phyloP scores from a whole-genome alignment of 2,329 filamentous ascomycete species.

The Sporothrix inflata region DNA sequence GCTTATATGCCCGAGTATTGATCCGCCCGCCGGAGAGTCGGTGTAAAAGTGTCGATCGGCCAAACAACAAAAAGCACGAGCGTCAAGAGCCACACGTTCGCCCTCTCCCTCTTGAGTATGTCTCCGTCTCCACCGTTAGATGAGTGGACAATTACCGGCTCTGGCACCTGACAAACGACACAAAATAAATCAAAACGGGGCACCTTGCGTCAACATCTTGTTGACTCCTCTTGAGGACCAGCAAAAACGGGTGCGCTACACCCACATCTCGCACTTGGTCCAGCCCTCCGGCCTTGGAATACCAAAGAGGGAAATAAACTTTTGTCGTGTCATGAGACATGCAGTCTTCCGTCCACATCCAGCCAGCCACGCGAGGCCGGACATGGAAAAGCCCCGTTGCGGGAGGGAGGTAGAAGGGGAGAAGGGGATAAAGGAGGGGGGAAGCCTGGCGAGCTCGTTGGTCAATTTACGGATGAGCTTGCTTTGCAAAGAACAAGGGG shows the following conservation, averaged over 20 bases:
- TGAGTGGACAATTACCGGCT: neutral
- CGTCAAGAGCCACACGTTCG: neutral
- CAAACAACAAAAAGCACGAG: neutral
- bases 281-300: neutral
- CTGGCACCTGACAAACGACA: slow-evolving; percentile 9
- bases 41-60: neutral
- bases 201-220: neutral
- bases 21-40: neutral
- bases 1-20: neutral
- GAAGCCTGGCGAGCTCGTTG: slow-evolving; percentile 21
- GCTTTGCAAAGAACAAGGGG: slow-evolving; percentile 2
- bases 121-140: neutral
- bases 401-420: neutral
- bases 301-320: neutral
- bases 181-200: neutral
- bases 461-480: slow-evolving; percentile 21
- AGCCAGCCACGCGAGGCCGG: slow-evolving; percentile 23
- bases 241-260: neutral
- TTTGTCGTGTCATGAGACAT: slow-evolving; percentile 16
- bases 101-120: neutral
- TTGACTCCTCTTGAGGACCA: neutral
- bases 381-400: neutral
- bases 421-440: neutral
- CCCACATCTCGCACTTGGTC: neutral
- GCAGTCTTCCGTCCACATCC: slow-evolving; percentile 9